Base-by-base conservation (phyloP, 306 rosid species). In the Myrica gale region DNA sequence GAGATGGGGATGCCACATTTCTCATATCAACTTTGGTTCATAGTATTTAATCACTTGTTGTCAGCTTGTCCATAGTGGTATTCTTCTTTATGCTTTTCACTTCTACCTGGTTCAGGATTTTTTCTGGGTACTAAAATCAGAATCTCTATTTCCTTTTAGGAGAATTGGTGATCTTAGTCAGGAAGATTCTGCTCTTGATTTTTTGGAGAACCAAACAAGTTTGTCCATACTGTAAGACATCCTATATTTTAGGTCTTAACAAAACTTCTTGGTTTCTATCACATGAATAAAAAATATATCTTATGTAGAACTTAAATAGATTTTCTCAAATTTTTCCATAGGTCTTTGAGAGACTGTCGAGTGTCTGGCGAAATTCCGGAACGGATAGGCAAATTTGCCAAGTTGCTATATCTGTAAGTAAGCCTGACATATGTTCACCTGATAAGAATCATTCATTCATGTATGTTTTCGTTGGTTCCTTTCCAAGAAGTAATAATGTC, bases 131-230 rank as follows among this genome's bases (percentile, higher is more conserved):
- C 61, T 71, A 39, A 57, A 51, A 66, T 39, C 39, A 73, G 50
- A 13, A 48, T 58, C 47, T 53, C 73, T 13, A 62, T 51, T 45
- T n/a, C 32, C 69, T 53, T 7, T 12, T 74, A 83, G 86, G 83
- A 79, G 57, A 79, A 75, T 83, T 72, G 81, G 87, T 79, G 87
- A 76, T 71, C 81, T 83, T 47, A 73, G 72, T n/a, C 12, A 41
- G 45, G 81, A 57, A 67, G 84, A 76, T 53, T 79, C 84, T 67
- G 76, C 84, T 67, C 81, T 83, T 51, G 47, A 60, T 11, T 79
- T 83, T 53, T 57, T 83, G 78, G 68, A 79, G 32, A 83, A 75
- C 45, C 83, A 61, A 71, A 76, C 76, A 57, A 79, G 81, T 72
- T 68, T 83, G 73, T 48, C 84, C 61, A 83, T 68, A 39, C 71